A percentile compares a stretch with the other conserved stretches of the same genome.
These are phyloP conservation scores for Arabidopsis suecica DNA, from an alignment of 345 rosid species.

Conservation along the genomic window DNA sequence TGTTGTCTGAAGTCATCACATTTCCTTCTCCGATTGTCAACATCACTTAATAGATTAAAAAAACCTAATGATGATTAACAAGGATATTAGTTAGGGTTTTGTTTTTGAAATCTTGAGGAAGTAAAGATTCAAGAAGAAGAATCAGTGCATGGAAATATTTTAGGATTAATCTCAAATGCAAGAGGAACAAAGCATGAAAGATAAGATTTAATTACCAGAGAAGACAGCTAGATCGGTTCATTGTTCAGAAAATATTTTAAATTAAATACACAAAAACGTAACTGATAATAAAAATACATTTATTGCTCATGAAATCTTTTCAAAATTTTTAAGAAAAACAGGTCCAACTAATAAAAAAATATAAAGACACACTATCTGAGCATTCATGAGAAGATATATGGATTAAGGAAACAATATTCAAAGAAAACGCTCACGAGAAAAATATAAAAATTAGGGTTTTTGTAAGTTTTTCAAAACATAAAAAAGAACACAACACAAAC, in stretches of 20 bases:
- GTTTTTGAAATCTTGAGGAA: neutral
- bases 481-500: constrained; percentile 18
- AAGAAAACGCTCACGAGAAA: constrained; percentile 3
- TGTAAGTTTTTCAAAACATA: neutral
- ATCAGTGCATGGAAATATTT: constrained; percentile 38
- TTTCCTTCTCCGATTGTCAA: constrained; percentile 57
- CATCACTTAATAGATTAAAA: constrained; percentile 54
- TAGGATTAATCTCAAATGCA: constrained; percentile 7
- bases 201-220: constrained; percentile 34
- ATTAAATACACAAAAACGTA: constrained; percentile 42
- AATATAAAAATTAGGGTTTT: constrained; percentile 3
- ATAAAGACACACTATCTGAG: constrained; percentile 40
- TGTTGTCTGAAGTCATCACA: constrained; percentile 61
- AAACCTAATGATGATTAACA: constrained; percentile 4
- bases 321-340: neutral
- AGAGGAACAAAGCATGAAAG: constrained; percentile 30
- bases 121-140: constrained; percentile 20
- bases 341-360: constrained; percentile 29
- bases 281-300: constrained; percentile 40
- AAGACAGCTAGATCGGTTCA: constrained; percentile 41
- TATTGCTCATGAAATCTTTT: constrained; percentile 38
- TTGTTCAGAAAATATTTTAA: constrained; percentile 18
- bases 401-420: neutral
- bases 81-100: constrained; percentile 38
- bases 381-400: constrained; percentile 35